Base-by-base conservation (phyloP, 2,329 filamentous ascomycete genomes). In the Acrocalymma vagum region DNA sequence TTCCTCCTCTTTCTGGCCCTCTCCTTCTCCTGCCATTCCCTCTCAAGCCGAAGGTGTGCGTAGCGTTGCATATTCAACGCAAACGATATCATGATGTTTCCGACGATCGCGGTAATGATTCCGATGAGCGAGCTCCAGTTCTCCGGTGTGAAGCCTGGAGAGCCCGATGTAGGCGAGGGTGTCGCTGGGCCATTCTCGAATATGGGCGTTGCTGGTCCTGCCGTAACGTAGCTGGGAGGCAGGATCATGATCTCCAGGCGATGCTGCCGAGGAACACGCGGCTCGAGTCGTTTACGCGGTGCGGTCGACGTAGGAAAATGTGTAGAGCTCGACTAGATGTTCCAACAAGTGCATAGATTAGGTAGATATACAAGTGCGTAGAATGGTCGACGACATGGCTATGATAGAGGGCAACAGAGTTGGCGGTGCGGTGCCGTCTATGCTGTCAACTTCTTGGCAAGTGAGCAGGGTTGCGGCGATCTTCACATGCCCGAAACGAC, bases 31-130 rank as follows among this genome's bases (percentile, higher is more conserved):
- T 80, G 77, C 55, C 80, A 83, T 66, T 92, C 85, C 56, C 85
- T 80, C 48, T 90, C 84, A 48, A 99, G 80, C 41, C 87, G 83
- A 42, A 94, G 90, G 65, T 99, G 94, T 22, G 94, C 93, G 67
- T 97, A 97, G 53, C 94, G 85, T 72, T 99, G 94, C 33, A 95
- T 93, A 65, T 99, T 99, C 47, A 99, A 82, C 9, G 94, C 94
- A 50, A 99, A 85, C 1, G 93, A 95, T 54, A 99, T 97, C 37
- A 99, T 80, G 22, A 96, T 77, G 62, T 99, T 99, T 40, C 94
- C 94, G 35, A 87, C 81, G 61, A 99, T 95, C 34, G 94, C 92
- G 3, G 92, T 95, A 38, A 93, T 73, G 62, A 99, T 96, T 58
- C 94, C 94, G 63, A 99, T 97, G 38, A 97, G 77, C 17, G 91